Percentiles rank a stretch among this genome's conserved stretches.
phyloP scores from a whole-genome alignment of 1,139 yeast species.

The Suhomyces taliae region DNA sequence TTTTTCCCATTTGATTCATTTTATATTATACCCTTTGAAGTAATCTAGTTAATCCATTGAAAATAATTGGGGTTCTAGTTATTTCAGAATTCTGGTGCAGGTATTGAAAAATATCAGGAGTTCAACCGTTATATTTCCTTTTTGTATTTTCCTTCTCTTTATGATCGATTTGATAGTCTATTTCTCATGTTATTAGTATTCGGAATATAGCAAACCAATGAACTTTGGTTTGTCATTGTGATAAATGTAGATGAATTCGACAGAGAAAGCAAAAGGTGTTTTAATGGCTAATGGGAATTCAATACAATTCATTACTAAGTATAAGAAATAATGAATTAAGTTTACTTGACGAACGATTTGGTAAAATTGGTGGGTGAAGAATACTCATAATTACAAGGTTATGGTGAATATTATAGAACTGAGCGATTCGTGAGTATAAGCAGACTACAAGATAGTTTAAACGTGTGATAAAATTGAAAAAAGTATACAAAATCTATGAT shows the following conservation, averaged over 20 bases:
- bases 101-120: neutral
- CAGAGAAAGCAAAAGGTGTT: too few relatives aligned
- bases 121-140: neutral
- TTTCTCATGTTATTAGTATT: slow-evolving; percentile 1
- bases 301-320: neutral
- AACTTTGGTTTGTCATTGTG: neutral
- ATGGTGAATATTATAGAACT: too few relatives aligned
- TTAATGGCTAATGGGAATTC: too few relatives aligned
- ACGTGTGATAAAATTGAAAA: too few relatives aligned
- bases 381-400: too few relatives aligned
- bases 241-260: neutral
- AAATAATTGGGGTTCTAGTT: neutral
- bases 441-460: too few relatives aligned
- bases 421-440: too few relatives aligned
- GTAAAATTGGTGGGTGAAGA: too few relatives aligned
- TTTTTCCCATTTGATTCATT: neutral
- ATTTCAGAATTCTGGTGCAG: neutral
- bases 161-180: slow-evolving; percentile 4
- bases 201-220: neutral
- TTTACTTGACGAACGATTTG: too few relatives aligned
- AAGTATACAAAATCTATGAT: too few relatives aligned
- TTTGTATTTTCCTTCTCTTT: slow-evolving; percentile 3
- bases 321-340: too few relatives aligned
- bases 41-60: neutral
- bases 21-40: neutral